Base-by-base conservation (phyloP, 345 rosid species). In the Citrus unshiu region DNA sequence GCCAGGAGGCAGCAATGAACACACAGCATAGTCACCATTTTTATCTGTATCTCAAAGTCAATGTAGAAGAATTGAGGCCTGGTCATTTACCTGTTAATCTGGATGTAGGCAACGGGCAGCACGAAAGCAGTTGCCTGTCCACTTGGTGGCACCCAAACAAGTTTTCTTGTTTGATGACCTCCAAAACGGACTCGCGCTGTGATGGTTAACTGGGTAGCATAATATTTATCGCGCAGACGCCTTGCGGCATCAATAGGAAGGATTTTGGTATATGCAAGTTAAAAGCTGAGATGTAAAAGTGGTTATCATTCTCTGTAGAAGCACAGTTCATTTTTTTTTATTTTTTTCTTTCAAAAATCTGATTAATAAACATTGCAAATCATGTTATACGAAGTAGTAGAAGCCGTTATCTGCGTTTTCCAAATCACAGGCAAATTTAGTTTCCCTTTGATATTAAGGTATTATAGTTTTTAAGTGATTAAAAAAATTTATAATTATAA, bases 1-100 rank as follows among this genome's bases (percentile, higher is more conserved):
- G 81, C 75, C 30, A 49, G 51, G 57, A 80, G 43, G 49, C 86
- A 79, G 72, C 82, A 77, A 79, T 70, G 30, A 37, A 65, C 79
- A 2, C 9, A 29, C 64, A 65, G 40, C 30, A 5, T 6, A 35
- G 76, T 9, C 43, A 68, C 10, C 46, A 35, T 66, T 12, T 8
- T 9, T 29, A 19, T 56, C 32, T 51, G 9, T 61, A 58, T 30
- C 62, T 34, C 18, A 54, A 39, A 57, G 57, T 77, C 71, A 56
- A 10, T 51, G 4, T 46, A 46, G 5, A 57, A 22, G 30, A 56
- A n/a, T 69, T n/a, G 79, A 49, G 64, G 76, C 43, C 72, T 43
- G 39, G 61, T 39, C 59, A 2, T 49, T 74, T 68, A 51, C 67
- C 65, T 7, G 60, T 65, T 54, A 62, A n/a, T 63, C 19, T 51